Evolutionary conservation across 2,329 filamentous ascomycete genomes (phyloP).

Genomic region (Leptosphaerulina australis): DNA sequence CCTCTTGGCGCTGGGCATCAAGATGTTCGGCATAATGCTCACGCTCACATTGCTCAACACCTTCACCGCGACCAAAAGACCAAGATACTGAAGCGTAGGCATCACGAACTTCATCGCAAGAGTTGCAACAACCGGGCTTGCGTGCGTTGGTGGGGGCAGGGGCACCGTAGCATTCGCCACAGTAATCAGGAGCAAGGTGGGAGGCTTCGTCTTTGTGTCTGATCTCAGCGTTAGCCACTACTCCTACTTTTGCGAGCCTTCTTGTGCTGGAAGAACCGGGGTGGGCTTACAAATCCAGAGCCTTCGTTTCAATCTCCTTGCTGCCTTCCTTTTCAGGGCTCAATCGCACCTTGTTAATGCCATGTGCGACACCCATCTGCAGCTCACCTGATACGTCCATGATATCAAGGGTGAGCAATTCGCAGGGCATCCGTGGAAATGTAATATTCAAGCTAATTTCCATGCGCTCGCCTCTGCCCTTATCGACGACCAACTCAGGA

Average conservation of each 20-base stretch:
- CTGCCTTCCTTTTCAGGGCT: slow-evolving; percentile 75
- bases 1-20: slow-evolving; percentile 85
- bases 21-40: slow-evolving; percentile 93
- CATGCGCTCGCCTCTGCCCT: slow-evolving; percentile 97
- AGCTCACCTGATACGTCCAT: slow-evolving; percentile 99
- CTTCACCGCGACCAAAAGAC: slow-evolving; percentile 92
- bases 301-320: slow-evolving; percentile 49
- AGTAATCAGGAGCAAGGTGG: slow-evolving; percentile 91
- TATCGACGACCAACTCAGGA: slow-evolving; percentile 94
- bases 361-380: slow-evolving; percentile 91
- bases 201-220: slow-evolving; percentile 71
- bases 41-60: slow-evolving; percentile 91
- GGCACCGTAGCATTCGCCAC: slow-evolving; percentile 91
- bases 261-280: neutral
- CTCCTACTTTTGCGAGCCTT: neutral
- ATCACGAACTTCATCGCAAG: slow-evolving; percentile 94
- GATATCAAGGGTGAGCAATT: slow-evolving; percentile 93
- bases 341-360: slow-evolving; percentile 88
- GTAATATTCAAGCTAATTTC: slow-evolving; percentile 98
- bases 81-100: slow-evolving; percentile 88
- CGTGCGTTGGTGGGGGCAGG: slow-evolving; percentile 69
- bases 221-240: neutral
- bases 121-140: slow-evolving; percentile 94
- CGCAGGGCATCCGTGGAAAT: slow-evolving; percentile 91
- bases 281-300: slow-evolving; percentile 47